Percentiles rank a stretch among this genome's conserved stretches.
phyloP scores from a whole-genome alignment of 2,329 filamentous ascomycete species.

The Tolypocladium sp. region DNA sequence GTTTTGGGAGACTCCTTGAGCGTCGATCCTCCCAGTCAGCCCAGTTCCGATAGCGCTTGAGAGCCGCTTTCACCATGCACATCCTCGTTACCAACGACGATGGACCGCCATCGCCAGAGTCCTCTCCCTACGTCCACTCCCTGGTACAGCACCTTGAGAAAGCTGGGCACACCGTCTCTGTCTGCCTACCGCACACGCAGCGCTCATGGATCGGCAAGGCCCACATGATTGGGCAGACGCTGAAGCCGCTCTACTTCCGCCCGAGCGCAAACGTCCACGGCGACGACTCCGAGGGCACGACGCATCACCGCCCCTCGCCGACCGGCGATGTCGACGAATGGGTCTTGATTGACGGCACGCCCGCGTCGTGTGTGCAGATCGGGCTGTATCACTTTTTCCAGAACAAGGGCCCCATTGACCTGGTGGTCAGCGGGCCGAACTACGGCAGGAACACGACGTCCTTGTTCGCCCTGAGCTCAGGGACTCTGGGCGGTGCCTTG shows the following conservation, averaged over 20 bases:
- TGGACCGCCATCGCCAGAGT: conserved; percentile 67
- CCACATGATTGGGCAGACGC: conserved; percentile 83
- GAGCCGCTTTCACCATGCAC: conserved; percentile 38
- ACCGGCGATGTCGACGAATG: conserved; percentile 59
- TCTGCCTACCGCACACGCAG: conserved; percentile 84
- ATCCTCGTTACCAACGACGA: conserved; percentile 70
- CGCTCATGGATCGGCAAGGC: conserved; percentile 98
- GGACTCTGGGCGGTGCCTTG: conserved; percentile 68
- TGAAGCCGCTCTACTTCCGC: conserved; percentile 78
- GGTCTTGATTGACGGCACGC: conserved; percentile 73
- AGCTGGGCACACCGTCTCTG: conserved; percentile 79
- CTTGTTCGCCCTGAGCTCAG: conserved; percentile 68
- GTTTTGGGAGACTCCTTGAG: neutral
- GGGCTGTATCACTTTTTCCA: conserved; percentile 73
- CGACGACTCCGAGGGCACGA: conserved; percentile 50
- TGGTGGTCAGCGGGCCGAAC: conserved; percentile 74
- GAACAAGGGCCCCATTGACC: conserved; percentile 60
- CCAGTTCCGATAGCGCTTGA: neutral
- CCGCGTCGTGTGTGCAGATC: conserved; percentile 74
- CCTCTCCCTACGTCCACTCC: conserved; percentile 72
- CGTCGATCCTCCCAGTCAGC: neutral
- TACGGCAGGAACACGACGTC: conserved; percentile 77
- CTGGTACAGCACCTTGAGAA: conserved; percentile 61
- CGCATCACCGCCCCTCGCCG: conserved; percentile 47
- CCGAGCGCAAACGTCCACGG: conserved; percentile 34